Conservation (phyloP, 2,329 filamentous ascomycete species). For the Sodiomyces alkalinus region DNA sequence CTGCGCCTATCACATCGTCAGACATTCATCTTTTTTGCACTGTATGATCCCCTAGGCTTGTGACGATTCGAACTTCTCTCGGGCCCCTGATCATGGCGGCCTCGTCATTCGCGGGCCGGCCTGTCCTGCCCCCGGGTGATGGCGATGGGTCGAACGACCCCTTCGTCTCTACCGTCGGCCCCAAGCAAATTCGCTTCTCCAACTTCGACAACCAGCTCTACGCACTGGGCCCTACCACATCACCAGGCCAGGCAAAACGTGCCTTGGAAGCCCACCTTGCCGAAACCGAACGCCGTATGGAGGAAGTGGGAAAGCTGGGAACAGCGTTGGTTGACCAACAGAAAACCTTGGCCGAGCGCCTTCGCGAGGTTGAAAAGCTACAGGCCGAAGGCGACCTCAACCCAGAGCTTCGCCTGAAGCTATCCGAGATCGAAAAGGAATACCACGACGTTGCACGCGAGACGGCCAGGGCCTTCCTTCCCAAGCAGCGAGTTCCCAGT, state of each 20-base stretch:
- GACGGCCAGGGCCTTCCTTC: conserved; percentile 74
- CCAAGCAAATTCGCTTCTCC: conserved; percentile 55
- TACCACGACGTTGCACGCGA: conserved; percentile 90
- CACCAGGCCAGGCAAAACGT: conserved; percentile 74
- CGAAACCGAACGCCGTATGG: conserved; percentile 81
- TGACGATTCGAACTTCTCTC: background rate
- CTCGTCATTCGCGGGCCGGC: conserved; percentile 26
- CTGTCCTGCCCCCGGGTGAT: conserved; percentile 22
- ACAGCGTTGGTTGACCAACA: conserved; percentile 79
- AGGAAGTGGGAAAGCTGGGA: conserved; percentile 81
- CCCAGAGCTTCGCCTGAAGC: conserved; percentile 66
- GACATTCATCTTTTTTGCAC: no score
- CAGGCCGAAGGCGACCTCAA: conserved; percentile 65
- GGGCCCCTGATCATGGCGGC: conserved; percentile 12
- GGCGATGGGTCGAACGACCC: conserved; percentile 32
- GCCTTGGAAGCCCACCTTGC: conserved; percentile 82
- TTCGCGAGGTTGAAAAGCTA: conserved; percentile 72
- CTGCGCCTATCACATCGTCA: no score
- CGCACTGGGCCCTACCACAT: conserved; percentile 58
- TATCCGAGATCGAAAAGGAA: conserved; percentile 81
- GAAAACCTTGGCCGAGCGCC: conserved; percentile 62
- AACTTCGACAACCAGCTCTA: conserved; percentile 72
- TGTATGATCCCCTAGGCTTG: background rate
- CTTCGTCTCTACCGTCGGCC: conserved; percentile 34
- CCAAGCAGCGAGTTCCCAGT: conserved; percentile 67